These are phyloP conservation scores for Lunularia cruciata DNA, from an alignment of 225 moss, liverwort and hornwort species.

Conservation along the genomic window DNA sequence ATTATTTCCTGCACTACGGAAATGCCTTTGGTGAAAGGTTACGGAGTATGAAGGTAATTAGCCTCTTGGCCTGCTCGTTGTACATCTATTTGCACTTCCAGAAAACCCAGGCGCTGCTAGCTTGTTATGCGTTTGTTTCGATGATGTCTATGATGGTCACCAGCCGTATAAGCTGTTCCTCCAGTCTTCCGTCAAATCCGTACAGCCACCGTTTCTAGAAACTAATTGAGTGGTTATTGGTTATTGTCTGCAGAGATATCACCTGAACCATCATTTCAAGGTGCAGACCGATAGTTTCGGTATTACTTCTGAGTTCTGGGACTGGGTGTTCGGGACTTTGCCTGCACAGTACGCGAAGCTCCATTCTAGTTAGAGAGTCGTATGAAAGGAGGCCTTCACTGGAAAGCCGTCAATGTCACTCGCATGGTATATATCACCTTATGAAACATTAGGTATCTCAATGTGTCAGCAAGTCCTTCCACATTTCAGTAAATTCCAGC, in stretches of 20 bases:
- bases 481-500: constrained; percentile 1
- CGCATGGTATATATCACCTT: background rate
- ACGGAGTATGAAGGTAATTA: constrained; percentile 64
- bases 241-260: constrained; percentile 53
- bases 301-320: constrained; percentile 75
- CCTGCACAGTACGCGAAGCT: constrained; percentile 27
- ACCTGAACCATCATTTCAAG: constrained; percentile 80
- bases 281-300: constrained; percentile 58
- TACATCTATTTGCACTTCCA: background rate
- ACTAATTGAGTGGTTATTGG: too few relatives aligned
- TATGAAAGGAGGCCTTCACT: background rate
- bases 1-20: constrained; percentile 90
- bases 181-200: background rate
- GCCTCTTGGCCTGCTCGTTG: background rate
- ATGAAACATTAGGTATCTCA: background rate
- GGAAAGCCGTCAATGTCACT: background rate
- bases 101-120: background rate
- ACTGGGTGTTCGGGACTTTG: constrained; percentile 61
- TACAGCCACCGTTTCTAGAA: too few relatives aligned
- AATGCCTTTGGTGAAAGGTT: constrained; percentile 39
- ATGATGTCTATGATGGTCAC: too few relatives aligned
- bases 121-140: background rate
- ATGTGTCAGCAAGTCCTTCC: constrained; percentile 15
- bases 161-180: background rate
- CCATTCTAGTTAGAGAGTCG: background rate